Evolutionary conservation across 352 stramenopile genomes (phyloP), one percentile per base, ranked within the genome.

Genomic region (Phytophthora macrochlamydospora): DNA sequence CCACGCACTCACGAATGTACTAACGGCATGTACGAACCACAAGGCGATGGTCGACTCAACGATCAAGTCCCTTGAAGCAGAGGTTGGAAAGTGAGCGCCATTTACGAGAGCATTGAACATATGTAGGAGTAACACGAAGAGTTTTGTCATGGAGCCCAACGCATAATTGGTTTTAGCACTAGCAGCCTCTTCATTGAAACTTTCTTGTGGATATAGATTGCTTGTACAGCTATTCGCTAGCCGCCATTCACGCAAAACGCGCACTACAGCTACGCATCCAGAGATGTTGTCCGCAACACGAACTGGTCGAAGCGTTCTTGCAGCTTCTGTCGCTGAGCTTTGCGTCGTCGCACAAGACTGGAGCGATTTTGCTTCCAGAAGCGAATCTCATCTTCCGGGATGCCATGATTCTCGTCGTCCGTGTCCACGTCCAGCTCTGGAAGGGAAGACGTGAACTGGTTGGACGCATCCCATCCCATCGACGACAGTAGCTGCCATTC

Each of bases 261-360:
- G 11, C 18, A 24, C 18, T 24, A 6, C 8, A 49, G 52, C 51
- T 72, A 75, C 33, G 30, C 62, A 54, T 78, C 62, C 12, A 75
- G 51, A 30, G 82, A 87, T 56, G 79, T 91, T 29, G 82, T 81
- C 52, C 87, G 87, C 67, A 88, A 58, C 50, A 95, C 84, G 52
- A 95, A 89, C 56, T 92, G 82, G 64, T 95, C 81, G 56, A 95
- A 95, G 56, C 87, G 85, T 67, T 95, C 82, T 65, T 94, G 87
- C 29, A 95, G 70, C 69, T 92, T 91, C 73, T 93, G 85, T 29
- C 87, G 84, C 57, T 95, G 85, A 7, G 82, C 87, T 59, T 90
- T 74, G 32, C 87, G 84, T 71, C 90, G 90, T 37, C 83, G 76
- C 57, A 90, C 85, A 40, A 95, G 78, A 54, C 64, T 83, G 9